phyloP scores from a whole-genome alignment of 495 filamentous ascomycete species.

The Xylaria longipes region DNA sequence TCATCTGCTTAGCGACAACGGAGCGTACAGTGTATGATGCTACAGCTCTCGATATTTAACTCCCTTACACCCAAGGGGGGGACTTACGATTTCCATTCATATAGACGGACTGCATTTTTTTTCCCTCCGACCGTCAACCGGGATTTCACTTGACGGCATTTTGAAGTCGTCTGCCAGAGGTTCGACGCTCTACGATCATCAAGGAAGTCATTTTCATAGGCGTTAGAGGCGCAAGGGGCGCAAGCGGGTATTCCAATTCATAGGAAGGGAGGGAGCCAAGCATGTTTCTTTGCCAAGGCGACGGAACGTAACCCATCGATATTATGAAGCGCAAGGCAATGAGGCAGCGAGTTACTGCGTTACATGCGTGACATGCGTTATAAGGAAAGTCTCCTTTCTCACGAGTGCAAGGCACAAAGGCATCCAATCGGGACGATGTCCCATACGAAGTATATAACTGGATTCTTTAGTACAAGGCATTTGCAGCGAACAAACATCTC shows the following conservation, averaged over 20 bases:
- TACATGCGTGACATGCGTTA: neutral
- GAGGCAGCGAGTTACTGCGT: neutral
- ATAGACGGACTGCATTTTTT: conserved; percentile 21
- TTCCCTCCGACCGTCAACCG: neutral
- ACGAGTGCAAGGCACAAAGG: neutral
- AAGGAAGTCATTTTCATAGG: conserved; percentile 12
- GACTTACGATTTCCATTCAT: conserved; percentile 12
- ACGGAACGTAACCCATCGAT: neutral
- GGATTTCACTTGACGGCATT: conserved; percentile 9
- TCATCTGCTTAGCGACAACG: neutral
- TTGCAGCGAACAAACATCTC: conserved; percentile 18
- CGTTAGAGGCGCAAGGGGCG: conserved; percentile 7
- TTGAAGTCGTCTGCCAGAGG: neutral
- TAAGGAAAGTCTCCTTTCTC: neutral
- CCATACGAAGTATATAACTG: conserved; percentile 1
- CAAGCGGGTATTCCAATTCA: neutral
- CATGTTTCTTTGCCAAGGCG: conserved; percentile 13
- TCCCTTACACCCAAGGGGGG: neutral
- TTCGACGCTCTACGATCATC: conserved; percentile 4
- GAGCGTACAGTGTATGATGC: conserved; percentile 6
- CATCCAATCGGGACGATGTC: neutral
- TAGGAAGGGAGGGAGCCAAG: neutral
- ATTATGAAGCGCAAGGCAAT: neutral
- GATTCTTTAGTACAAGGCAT: conserved; percentile 7
- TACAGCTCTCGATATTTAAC: neutral